Percentiles rank a stretch among this genome's conserved stretches.
These are phyloP conservation scores for Acer saccharum DNA, from an alignment of 345 rosid species.

Conservation along the genomic window DNA sequence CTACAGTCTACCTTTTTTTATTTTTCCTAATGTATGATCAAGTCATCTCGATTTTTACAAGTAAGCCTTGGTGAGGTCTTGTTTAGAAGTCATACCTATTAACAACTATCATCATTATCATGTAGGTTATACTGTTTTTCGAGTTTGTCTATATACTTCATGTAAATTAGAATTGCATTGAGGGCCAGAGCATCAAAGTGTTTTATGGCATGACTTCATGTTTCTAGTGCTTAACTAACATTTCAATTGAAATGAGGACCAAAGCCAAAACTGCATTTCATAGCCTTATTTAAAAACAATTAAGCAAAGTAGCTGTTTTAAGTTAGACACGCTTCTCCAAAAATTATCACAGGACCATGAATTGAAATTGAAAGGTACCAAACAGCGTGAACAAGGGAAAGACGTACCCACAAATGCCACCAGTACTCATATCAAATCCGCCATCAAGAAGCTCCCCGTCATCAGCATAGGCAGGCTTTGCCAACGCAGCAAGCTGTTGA, in stretches of 20 bases:
- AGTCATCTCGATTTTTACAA: neutral
- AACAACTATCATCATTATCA: neutral
- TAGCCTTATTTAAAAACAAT: slow-evolving; percentile 10
- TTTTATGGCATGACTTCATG: neutral
- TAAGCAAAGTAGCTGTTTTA: neutral
- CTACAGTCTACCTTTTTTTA: neutral
- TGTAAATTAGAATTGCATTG: neutral
- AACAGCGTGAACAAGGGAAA: neutral
- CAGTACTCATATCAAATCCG: slow-evolving; percentile 84
- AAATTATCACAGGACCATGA: slow-evolving; percentile 2
- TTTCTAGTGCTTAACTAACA: neutral
- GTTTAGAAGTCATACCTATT: neutral
- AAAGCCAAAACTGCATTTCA: neutral
- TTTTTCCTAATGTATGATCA: neutral
- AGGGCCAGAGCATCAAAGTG: neutral
- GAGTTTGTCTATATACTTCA: neutral
- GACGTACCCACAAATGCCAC: slow-evolving; percentile 87
- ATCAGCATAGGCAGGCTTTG: slow-evolving; percentile 61
- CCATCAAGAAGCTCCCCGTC: slow-evolving; percentile 90
- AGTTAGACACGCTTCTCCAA: neutral
- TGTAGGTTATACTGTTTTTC: neutral
- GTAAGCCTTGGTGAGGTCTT: neutral
- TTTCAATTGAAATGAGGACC: neutral
- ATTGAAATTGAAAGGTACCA: neutral
- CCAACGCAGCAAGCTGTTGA: slow-evolving; percentile 74